Conservation (phyloP, 768 basidiomycete genomes). For the Lactifluus hygrophoroides region DNA sequence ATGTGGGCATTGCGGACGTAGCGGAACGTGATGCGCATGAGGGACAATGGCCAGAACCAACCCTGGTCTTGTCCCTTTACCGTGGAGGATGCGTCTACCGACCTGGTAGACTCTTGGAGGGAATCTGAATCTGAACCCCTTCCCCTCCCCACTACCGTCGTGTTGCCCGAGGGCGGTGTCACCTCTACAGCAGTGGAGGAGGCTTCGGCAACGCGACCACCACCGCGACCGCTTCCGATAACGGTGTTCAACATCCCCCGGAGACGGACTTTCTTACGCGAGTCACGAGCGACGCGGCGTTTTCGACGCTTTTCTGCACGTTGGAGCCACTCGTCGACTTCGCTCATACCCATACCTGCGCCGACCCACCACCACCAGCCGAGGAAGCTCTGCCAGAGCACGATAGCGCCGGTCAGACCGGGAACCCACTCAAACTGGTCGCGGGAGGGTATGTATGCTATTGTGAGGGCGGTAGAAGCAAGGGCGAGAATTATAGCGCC, state of each 20-base stretch:
- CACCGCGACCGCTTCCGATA: conserved; percentile 29
- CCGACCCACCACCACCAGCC: conserved; percentile 99
- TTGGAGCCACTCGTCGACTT: conserved; percentile 54
- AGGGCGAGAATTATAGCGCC: conserved; percentile 80
- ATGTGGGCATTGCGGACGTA: conserved; percentile 63
- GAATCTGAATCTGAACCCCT: conserved; percentile 32
- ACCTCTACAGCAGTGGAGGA: background rate
- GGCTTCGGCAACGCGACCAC: background rate
- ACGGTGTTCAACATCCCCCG: conserved; percentile 53
- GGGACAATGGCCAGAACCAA: conserved; percentile 7
- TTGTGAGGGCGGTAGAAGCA: conserved; percentile 76
- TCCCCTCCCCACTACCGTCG: background rate
- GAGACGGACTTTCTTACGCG: conserved; percentile 42
- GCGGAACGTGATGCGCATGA: conserved; percentile 47
- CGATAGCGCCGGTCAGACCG: conserved; percentile 79
- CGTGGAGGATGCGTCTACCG: background rate
- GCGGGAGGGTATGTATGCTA: conserved; percentile 74
- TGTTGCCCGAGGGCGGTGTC: background rate
- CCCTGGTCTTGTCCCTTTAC: background rate
- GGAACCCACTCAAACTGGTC: conserved; percentile 92
- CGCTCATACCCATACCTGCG: conserved; percentile 72
- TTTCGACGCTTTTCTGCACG: conserved; percentile 46
- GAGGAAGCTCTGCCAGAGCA: conserved; percentile 95
- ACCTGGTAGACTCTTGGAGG: background rate
- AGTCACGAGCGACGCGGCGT: conserved; percentile 38